A percentile compares a stretch with the other conserved stretches of the same genome.
phyloP scores from a whole-genome alignment of 2,329 filamentous ascomycete species.

The Aspergillus sp. region DNA sequence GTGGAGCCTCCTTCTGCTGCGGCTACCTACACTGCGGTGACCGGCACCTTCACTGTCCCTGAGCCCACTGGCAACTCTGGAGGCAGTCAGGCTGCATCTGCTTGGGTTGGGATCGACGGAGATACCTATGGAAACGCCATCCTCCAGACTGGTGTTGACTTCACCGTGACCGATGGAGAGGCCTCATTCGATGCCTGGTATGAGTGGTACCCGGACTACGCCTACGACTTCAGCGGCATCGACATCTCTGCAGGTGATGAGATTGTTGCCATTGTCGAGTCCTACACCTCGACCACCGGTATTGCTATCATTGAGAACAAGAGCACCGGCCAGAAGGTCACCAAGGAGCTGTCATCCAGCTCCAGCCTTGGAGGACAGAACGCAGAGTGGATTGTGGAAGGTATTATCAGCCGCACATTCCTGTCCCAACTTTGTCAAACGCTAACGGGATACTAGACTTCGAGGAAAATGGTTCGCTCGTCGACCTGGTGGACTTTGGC shows the following conservation, averaged over 20 bases:
- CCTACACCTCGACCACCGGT: slow-evolving; percentile 46
- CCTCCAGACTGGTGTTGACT: slow-evolving; percentile 60
- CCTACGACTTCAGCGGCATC: slow-evolving; percentile 55
- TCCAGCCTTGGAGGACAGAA: slow-evolving; percentile 55
- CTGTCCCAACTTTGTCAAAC: no score
- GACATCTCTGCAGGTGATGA: slow-evolving; percentile 46
- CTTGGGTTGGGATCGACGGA: slow-evolving; percentile 63
- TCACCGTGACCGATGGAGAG: slow-evolving; percentile 45
- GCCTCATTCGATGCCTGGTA: slow-evolving; percentile 59
- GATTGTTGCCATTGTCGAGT: slow-evolving; percentile 46
- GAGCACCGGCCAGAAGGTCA: slow-evolving; percentile 53
- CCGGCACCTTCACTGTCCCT: slow-evolving; percentile 55
- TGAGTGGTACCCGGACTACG: slow-evolving; percentile 61
- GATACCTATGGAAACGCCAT: slow-evolving; percentile 57
- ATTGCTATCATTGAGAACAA: slow-evolving; percentile 52
- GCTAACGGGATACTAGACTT: slow-evolving; percentile 38
- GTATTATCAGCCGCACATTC: background rate
- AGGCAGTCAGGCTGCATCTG: slow-evolving; percentile 41
- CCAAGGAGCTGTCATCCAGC: slow-evolving; percentile 52
- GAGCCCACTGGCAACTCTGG: slow-evolving; percentile 36
- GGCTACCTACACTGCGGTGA: slow-evolving; percentile 54
- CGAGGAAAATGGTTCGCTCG: slow-evolving; percentile 37
- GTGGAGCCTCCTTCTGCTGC: slow-evolving; percentile 35
- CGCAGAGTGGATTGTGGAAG: slow-evolving; percentile 59
- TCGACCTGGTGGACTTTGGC: slow-evolving; percentile 52